phyloP scores from a whole-genome alignment of 2,329 filamentous ascomycete species.

The Coleophoma crateriformis region DNA sequence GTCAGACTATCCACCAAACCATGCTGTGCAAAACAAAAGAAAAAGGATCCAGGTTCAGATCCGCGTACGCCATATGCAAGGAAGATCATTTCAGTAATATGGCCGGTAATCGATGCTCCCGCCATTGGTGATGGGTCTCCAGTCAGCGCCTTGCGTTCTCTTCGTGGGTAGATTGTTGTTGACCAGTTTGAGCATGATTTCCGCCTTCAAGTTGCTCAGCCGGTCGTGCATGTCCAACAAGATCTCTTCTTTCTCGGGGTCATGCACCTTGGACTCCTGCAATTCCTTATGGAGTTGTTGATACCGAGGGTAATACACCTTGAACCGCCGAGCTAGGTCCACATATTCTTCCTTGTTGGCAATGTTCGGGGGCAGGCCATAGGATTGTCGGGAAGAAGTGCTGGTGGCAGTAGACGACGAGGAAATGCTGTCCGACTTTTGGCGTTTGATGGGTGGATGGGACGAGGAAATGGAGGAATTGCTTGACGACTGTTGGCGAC shows the following conservation, averaged over 20 bases:
- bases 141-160: background rate
- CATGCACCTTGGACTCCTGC: conserved; percentile 36
- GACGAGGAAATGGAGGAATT: background rate
- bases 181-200: conserved; percentile 34
- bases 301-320: conserved; percentile 50
- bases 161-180: background rate
- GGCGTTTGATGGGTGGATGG: conserved; percentile 10
- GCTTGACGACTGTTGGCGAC: background rate
- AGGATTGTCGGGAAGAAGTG: conserved; percentile 3
- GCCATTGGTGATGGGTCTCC: conserved; percentile 1
- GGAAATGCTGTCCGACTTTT: conserved; percentile 25
- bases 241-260: conserved; percentile 43
- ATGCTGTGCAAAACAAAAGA: too few species aligned
- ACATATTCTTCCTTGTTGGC: conserved; percentile 41
- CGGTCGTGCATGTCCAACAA: conserved; percentile 49
- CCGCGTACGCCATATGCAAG: too few species aligned
- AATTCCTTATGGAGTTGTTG: conserved; percentile 51
- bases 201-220: conserved; percentile 50
- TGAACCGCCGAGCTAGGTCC: conserved; percentile 49
- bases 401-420: conserved; percentile 18
- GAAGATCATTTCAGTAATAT: background rate
- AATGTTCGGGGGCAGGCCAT: conserved; percentile 29
- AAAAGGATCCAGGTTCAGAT: too few species aligned
- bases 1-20: too few species aligned
- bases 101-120: background rate